phyloP scores from a whole-genome alignment of 805 yeast genomes.

The Wickerhamiella parazyma region DNA sequence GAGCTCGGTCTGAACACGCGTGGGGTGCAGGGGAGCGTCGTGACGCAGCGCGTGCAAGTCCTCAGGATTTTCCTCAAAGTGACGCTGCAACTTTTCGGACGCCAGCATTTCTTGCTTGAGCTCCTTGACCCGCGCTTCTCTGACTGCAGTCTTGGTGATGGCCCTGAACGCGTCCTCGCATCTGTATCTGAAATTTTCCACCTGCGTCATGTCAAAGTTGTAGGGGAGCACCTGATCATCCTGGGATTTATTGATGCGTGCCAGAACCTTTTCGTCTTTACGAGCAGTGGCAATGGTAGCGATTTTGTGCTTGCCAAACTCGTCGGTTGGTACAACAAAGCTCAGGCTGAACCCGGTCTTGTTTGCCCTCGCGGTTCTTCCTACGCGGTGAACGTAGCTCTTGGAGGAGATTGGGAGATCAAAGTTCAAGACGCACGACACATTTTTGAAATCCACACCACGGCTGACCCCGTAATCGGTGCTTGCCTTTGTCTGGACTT shows the following conservation, averaged over 20 bases:
- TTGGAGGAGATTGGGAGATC: slow-evolving; percentile 84
- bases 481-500: slow-evolving; percentile 14
- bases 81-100: slow-evolving; percentile 81
- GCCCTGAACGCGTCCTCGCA: slow-evolving; percentile 95
- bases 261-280: slow-evolving; percentile 74
- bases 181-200: slow-evolving; percentile 91
- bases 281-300: slow-evolving; percentile 59
- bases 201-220: slow-evolving; percentile 79
- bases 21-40: slow-evolving; percentile 74
- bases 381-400: slow-evolving; percentile 84
- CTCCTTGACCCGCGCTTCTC: slow-evolving; percentile 89
- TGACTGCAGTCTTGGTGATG: slow-evolving; percentile 72
- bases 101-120: slow-evolving; percentile 74
- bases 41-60: slow-evolving; percentile 82
- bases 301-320: slow-evolving; percentile 77
- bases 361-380: slow-evolving; percentile 97
- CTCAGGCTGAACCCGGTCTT: slow-evolving; percentile 90
- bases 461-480: slow-evolving; percentile 85
- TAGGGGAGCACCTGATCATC: slow-evolving; percentile 68
- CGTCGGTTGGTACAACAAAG: slow-evolving; percentile 71
- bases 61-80: slow-evolving; percentile 94
- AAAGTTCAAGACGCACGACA: slow-evolving; percentile 90
- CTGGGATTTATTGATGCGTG: slow-evolving; percentile 66
- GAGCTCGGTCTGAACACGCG: slow-evolving; percentile 71
- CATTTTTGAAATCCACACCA: slow-evolving; percentile 93